Conservation (phyloP, 352 stramenopile genomes). For the Globisporangium viniferum region DNA sequence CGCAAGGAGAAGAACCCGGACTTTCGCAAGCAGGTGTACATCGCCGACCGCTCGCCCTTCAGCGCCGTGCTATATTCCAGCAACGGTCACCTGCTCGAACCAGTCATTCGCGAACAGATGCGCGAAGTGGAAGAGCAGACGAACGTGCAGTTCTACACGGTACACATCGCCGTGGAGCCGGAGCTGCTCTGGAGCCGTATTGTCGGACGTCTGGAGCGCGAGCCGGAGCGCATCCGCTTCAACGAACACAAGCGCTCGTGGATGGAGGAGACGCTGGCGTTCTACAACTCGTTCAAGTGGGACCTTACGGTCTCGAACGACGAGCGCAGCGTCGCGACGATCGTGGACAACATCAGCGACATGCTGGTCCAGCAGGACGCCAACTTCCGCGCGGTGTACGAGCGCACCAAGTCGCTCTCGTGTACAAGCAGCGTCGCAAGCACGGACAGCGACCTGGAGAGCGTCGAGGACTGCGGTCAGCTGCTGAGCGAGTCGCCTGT, state of each 20-base stretch:
- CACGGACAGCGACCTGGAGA: slow-evolving; percentile 77
- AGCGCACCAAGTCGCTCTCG: slow-evolving; percentile 43
- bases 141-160: slow-evolving; percentile 80
- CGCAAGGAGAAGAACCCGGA: slow-evolving; percentile 31
- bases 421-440: slow-evolving; percentile 50
- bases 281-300: slow-evolving; percentile 81
- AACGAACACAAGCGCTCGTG: slow-evolving; percentile 83
- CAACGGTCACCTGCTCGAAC: slow-evolving; percentile 70
- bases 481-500: background rate
- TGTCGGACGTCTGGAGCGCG: slow-evolving; percentile 42
- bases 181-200: slow-evolving; percentile 83
- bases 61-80: slow-evolving; percentile 80
- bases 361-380: slow-evolving; percentile 48
- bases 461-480: slow-evolving; percentile 28
- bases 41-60: slow-evolving; percentile 84
- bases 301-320: slow-evolving; percentile 75
- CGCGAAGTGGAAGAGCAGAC: slow-evolving; percentile 70
- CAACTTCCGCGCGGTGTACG: slow-evolving; percentile 64
- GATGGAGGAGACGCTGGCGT: slow-evolving; percentile 81
- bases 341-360: slow-evolving; percentile 53
- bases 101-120: slow-evolving; percentile 83
- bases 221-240: slow-evolving; percentile 73
- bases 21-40: slow-evolving; percentile 57
- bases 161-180: slow-evolving; percentile 75
- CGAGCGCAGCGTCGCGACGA: slow-evolving; percentile 41